Evolutionary conservation across 257 asterid species (phyloP), one percentile per base, ranked within the genome.

Genomic region (Misopates orontium): DNA sequence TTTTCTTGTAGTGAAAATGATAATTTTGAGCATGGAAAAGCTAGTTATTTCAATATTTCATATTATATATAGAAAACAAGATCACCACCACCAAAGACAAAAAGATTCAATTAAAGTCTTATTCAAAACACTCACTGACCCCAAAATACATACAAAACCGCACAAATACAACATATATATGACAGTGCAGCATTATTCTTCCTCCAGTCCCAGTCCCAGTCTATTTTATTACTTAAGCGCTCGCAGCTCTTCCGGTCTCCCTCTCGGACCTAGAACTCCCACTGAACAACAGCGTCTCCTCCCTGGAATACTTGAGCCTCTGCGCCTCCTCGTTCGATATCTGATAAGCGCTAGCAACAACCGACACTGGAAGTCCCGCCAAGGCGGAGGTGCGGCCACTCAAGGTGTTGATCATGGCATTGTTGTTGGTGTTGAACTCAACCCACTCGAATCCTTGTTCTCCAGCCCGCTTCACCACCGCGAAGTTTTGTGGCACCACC

Each of bases 331-430:
- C 85, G 69, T 69, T 54, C 8, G 97, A 62, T 0, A 87, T 49
- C 48, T 75, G 87, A 41, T 77, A 80, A 0, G 89, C 67, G n/a
- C 62, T 76, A 2, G 91, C 83, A 1, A 87, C 22, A 3, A 87
- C 92, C 10, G 73, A 83, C 1, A 56, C 69, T 1, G 96, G 96
- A 15, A 89, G 40, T 11, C 84, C 95, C 14, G 83, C 25, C 13
- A 88, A 3, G 57, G 90, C 81, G 12, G 96, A 88, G 53, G 96
- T 82, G 0, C 90, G 87, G 2, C 96, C 96, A 41, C 72, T 77
- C 0, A 88, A 41, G 1, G 93, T 83, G 83, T 78, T 89, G 70
- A 84, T 64, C 95, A 83, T 78, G 10, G 96, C 90, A 28, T 84
- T 79, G 71, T 69, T 81, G 28, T 84, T 87, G 25, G 96, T 89